These are phyloP conservation scores for Penicillium sp. DNA, from an alignment of 2,329 filamentous ascomycete species.

Conservation along the genomic window DNA sequence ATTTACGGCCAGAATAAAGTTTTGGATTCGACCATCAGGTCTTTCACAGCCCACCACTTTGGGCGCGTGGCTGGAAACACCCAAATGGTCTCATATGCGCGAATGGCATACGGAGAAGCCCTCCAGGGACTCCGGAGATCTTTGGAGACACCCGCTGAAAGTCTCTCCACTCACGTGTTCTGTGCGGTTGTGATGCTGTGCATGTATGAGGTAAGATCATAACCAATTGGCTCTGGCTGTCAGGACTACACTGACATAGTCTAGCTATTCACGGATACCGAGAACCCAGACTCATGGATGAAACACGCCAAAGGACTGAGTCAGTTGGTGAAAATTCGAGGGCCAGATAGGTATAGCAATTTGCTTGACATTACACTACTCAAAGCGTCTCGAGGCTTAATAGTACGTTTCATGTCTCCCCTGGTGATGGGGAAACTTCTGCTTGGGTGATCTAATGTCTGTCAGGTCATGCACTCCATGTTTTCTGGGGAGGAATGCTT, in stretches of 20 bases:
- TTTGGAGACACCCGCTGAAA: constrained; percentile 18
- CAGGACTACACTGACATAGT: background rate
- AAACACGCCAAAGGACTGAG: constrained; percentile 31
- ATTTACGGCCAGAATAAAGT: constrained; percentile 27
- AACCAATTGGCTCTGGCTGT: no score
- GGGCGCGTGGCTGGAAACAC: constrained; percentile 19
- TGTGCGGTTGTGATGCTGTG: constrained; percentile 33
- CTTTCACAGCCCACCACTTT: constrained; percentile 30
- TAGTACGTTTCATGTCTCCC: constrained; percentile 18
- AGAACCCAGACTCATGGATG: constrained; percentile 31
- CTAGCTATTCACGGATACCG: constrained; percentile 30
- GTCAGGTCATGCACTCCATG: constrained; percentile 33
- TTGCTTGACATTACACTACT: constrained; percentile 26
- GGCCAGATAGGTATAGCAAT: constrained; percentile 22
- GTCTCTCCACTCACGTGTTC: constrained; percentile 28
- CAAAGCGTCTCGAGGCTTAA: constrained; percentile 28
- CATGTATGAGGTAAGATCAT: constrained; percentile 28
- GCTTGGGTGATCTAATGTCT: background rate
- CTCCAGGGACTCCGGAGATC: constrained; percentile 24
- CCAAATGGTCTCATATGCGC: constrained; percentile 26
- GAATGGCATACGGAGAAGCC: constrained; percentile 27
- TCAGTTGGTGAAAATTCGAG: constrained; percentile 26
- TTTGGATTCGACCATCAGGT: constrained; percentile 28
- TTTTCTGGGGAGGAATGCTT: constrained; percentile 31
- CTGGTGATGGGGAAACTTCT: no score